Base-by-base conservation (phyloP, 2,329 filamentous ascomycete species). In the Balansia obtecta region DNA sequence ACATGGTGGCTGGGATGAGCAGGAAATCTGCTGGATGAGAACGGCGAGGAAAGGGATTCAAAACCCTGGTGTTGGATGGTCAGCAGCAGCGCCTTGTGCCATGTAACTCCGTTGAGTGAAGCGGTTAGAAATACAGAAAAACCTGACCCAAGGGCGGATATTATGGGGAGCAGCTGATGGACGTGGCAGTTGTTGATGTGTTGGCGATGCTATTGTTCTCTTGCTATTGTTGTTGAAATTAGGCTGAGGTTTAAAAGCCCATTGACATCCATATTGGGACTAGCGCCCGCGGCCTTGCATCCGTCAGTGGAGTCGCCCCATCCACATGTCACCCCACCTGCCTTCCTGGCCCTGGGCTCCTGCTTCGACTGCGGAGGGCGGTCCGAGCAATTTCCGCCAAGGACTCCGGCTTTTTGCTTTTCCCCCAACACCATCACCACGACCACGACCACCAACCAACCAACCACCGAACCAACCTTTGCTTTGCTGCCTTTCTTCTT, bases 181-280 rank as follows among this genome's bases (percentile, higher is more conserved):
- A 37, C n/a, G 46, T 22, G 46, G 34, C 42, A 30, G 42, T 45
- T 15, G 42, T 30, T 45, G 22, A 46, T 38, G 30, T 46, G 45
- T 30, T 34, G 16, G 33, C 11, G 16, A 12, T 44, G 34, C 61
- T 63, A 63, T 65, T 65, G 62, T 65, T 58, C 55, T 34, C 44
- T 59, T 61, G 47, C 57, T 64, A 65, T 65, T 65, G 63, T 65
- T 61, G 63, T 62, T 54, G 48, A 45, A 52, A 55, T 53, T 48
- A 51, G 59, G 52, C 51, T 54, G 55, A 49, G 45, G 53, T 48
- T 45, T 52, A 53, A 30, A 22, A 22, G 55, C 39, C 57, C 55
- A 64, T 64, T 65, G 56, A 57, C 34, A 37, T 39, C 48, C 56
- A 18, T 12, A 57, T 61, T 30, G 8, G 60, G 61, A 20, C 53